Evolutionary conservation across 176 grass and related monocot species (phyloP), one percentile per base, ranked within the genome.

Genomic region (Hyparrhenia diplandra): DNA sequence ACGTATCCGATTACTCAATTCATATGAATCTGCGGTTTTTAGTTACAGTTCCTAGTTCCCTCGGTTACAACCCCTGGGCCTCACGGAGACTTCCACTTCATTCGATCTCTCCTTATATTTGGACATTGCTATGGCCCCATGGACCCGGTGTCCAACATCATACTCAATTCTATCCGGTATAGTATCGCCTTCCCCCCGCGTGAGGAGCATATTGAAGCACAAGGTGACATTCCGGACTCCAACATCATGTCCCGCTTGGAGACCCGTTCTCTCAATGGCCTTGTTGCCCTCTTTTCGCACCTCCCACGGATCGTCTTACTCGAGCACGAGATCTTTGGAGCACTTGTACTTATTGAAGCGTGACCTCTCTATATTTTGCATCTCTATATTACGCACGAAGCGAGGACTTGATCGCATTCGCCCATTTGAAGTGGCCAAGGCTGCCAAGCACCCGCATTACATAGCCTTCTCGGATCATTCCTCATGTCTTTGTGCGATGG

Each of bases 51-150:
- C n/a, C n/a, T n/a, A n/a, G n/a, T n/a, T n/a, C n/a, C n/a, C n/a
- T n/a, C n/a, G n/a, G n/a, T n/a, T n/a, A n/a, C n/a, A n/a, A n/a
- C n/a, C n/a, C n/a, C n/a, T n/a, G n/a, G n/a, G n/a, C n/a, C n/a
- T n/a, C n/a, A n/a, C 10, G 1, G 32, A 11, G 9, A 5, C 2
- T 7, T 18, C 27, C 3, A 1, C 32, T 12, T 78, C 59, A 25
- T 78, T 11, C 59, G 75, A 21, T 24, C 75, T 6, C 75, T 78
- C 37, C 59, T 46, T 18, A 10, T 30, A 2, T 24, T 27, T 12
- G 59, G 75, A 4, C 75, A 78, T 30, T 78, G 75, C 72, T 74
- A 74, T 2, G 75, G 75, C 10, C 75, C 37, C 25, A 2, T 45
- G 4, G 39, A 77, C 75, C 75, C 59, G 7, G 58, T 64, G 24